Percentiles rank a stretch among this genome's conserved stretches.
Conservation (phyloP, 140 eudicot species). For the Erigeron philadelphicus region DNA sequence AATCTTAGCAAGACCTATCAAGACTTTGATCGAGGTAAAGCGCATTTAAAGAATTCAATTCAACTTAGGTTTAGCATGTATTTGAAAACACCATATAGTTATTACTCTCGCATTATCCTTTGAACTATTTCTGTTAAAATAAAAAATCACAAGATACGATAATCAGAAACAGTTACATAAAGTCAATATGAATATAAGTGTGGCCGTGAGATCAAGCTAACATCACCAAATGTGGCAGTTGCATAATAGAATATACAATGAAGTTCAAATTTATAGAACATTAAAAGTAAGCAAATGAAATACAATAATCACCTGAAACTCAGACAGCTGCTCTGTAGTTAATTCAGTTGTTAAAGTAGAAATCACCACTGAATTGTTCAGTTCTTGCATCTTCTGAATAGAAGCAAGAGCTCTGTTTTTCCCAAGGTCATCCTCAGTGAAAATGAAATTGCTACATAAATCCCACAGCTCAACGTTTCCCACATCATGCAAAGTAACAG, state of each 20-base stretch:
- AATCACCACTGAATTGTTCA: slow-evolving; percentile 66
- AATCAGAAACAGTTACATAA: neutral
- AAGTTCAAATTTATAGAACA: neutral
- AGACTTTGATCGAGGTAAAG: too few relatives aligned
- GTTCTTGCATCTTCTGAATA: slow-evolving; percentile 75
- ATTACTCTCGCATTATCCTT: too few relatives aligned
- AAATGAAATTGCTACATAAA: slow-evolving; percentile 66
- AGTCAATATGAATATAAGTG: neutral
- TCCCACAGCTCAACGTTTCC: slow-evolving; percentile 87
- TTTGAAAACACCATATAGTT: too few relatives aligned
- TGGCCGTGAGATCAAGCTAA: neutral
- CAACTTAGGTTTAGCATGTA: too few relatives aligned
- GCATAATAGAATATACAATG: slow-evolving; percentile 2
- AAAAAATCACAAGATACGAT: too few relatives aligned
- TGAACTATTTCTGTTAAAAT: too few relatives aligned
- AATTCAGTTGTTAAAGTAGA: slow-evolving; percentile 58
- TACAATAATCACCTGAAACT: slow-evolving; percentile 55
- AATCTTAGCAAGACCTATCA: too few relatives aligned
- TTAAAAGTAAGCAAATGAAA: neutral
- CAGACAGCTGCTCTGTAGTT: slow-evolving; percentile 66
- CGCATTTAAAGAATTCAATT: too few relatives aligned
- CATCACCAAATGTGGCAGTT: slow-evolving; percentile 1
- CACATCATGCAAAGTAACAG: slow-evolving; percentile 86
- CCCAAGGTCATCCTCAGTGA: slow-evolving; percentile 73
- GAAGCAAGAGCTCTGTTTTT: slow-evolving; percentile 85